phyloP scores from a whole-genome alignment of 768 basidiomycete species.

The Pisolithus marmoratus region DNA sequence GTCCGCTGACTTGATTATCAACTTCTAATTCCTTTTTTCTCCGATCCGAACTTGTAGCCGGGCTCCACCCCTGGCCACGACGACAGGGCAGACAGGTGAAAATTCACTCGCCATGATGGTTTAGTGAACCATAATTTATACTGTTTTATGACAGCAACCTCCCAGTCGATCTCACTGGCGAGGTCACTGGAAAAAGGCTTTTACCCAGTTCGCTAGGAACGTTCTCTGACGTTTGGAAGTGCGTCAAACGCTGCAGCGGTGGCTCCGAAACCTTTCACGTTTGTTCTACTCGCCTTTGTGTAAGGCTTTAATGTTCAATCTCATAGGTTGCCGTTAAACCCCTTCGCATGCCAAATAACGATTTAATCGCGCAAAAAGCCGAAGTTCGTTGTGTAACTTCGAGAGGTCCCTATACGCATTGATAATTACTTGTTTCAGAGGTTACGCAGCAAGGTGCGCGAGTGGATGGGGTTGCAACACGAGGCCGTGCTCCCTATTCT shows the following conservation, averaged over 20 bases:
- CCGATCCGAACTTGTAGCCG: too few relatives aligned
- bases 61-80: too few relatives aligned
- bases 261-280: neutral
- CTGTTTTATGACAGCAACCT: neutral
- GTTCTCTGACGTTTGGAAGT: constrained; percentile 6
- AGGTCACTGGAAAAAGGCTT: neutral
- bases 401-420: neutral
- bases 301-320: neutral
- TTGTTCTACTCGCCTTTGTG: too few relatives aligned
- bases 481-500: constrained; percentile 21
- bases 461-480: constrained; percentile 26
- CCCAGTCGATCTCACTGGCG: constrained; percentile 2
- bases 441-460: constrained; percentile 12
- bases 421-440: constrained; percentile 1
- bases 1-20: too few relatives aligned
- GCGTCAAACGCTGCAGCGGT: neutral
- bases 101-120: neutral
- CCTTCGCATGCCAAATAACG: constrained; percentile 1
- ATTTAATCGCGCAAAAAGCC: neutral
- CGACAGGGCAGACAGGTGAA: neutral
- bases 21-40: too few relatives aligned
- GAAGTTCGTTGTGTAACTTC: neutral
- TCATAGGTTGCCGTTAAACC: constrained; percentile 6
- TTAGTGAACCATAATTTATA: too few relatives aligned
- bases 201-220: neutral